A percentile compares a stretch with the other conserved stretches of the same genome.
Conservation (phyloP, 108 stramenopile species). For the Thalassiosira profunda region DNA sequence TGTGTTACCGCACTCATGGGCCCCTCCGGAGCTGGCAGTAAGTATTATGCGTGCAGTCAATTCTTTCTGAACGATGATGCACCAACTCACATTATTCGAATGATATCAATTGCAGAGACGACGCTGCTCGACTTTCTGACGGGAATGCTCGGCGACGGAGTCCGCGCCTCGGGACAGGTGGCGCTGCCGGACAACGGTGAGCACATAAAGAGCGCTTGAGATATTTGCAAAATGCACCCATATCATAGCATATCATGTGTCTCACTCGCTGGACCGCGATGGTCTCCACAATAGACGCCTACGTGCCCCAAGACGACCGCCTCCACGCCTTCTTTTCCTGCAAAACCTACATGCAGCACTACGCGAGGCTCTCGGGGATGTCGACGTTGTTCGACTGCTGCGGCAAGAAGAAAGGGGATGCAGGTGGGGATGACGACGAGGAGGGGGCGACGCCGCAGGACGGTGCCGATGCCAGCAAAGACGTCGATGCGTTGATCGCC, state of each 20-base stretch:
- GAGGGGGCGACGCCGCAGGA: neutral
- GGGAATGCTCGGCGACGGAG: constrained; percentile 10
- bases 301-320: constrained; percentile 70
- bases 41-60: neutral
- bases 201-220: too few relatives aligned
- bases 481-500: constrained; percentile 26
- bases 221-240: too few relatives aligned
- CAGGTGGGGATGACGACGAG: neutral
- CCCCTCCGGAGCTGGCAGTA: constrained; percentile 23
- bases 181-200: constrained; percentile 16
- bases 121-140: constrained; percentile 15
- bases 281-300: constrained; percentile 21
- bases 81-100: neutral
- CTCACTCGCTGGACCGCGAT: too few relatives aligned
- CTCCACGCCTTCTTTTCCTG: constrained; percentile 62
- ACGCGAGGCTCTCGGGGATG: constrained; percentile 43
- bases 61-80: too few relatives aligned
- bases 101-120: neutral
- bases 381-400: constrained; percentile 7
- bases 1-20: constrained; percentile 33
- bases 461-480: neutral
- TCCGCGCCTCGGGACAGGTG: constrained; percentile 8
- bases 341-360: constrained; percentile 56
- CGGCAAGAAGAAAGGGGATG: neutral
- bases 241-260: too few relatives aligned